Evolutionary conservation across 805 yeast genomes (phyloP), one percentile per base, ranked within the genome.

Genomic region (Ogataea dorogensis): DNA sequence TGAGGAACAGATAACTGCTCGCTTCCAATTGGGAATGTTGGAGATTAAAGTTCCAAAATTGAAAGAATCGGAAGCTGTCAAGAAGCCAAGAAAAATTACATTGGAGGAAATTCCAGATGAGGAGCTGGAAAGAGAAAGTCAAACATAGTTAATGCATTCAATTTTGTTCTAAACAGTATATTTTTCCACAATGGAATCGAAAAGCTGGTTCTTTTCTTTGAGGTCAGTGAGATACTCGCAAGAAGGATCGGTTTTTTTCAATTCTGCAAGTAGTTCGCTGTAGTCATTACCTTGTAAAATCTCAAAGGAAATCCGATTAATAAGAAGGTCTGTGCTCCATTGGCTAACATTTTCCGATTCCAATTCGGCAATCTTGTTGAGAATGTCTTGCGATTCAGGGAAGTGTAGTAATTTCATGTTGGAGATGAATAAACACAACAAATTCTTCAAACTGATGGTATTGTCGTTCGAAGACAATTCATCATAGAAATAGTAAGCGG

Each of bases 371-470:
- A 70, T 61, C 33, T 70, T 64, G 19, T 63, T 63, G 9, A 83
- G 63, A 23, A 79, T 67, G 44, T 85, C 86, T 41, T 74, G 73
- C 7, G 96, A 89, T 63, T 91, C 97, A 2, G 89, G 91, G 38
- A 77, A 67, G 53, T 89, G 84, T 33, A 79, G 77, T 57, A 87
- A 73, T 64, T 86, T 87, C 50, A 89, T 63, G 44, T 89, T 87
- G 42, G 88, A 70, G 8, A 79, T 82, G 28, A 87, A 72, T 53
- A 87, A 75, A 24, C 83, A 80, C 22, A 75, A 52, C 48, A 83
- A 71, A 12, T 75, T 64, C 49, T 74, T 73, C 13, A 53, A 28
- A 7, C 55, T 49, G 53, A 70, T 66, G 17, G 71, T 61, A 21
- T 65, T 57, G 31, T 71, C 67, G 21, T 76, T 72, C 41, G 83